Evolutionary conservation across 305 asterid species (phyloP).

Genomic region (Euphrasia arctica): DNA sequence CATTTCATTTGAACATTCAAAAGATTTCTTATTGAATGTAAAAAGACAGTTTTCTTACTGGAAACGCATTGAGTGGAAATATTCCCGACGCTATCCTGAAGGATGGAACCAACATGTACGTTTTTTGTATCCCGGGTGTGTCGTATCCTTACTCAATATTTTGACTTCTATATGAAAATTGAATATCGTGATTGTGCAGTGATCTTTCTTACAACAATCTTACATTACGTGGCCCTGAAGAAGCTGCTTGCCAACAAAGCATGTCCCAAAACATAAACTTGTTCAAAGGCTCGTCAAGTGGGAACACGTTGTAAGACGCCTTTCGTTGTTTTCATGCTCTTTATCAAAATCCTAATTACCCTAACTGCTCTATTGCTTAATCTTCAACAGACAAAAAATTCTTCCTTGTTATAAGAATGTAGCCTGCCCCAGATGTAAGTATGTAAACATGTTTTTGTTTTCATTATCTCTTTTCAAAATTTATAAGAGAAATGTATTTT

Average conservation of each 20-base stretch:
- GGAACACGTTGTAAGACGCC: conserved; percentile 47
- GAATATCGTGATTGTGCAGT: conserved; percentile 34
- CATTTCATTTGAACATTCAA: no score
- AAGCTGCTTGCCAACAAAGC: conserved; percentile 58
- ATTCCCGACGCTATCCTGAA: conserved; percentile 63
- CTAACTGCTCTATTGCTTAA: conserved; percentile 24
- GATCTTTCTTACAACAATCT: conserved; percentile 90
- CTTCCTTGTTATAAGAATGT: conserved; percentile 44
- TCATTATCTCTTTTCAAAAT: no score
- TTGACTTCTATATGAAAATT: neutral
- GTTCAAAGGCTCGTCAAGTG: conserved; percentile 59
- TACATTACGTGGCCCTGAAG: conserved; percentile 62
- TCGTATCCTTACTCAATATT: neutral
- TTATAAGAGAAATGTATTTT: neutral
- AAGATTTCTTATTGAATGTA: no score
- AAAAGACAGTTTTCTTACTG: conserved; percentile 49
- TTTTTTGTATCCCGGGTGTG: conserved; percentile 13
- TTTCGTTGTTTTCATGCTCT: neutral
- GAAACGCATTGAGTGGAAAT: conserved; percentile 66
- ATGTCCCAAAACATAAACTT: conserved; percentile 55
- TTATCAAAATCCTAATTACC: neutral
- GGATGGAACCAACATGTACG: conserved; percentile 64
- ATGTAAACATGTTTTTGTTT: neutral
- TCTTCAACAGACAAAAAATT: conserved; percentile 41
- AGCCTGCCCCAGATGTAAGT: conserved; percentile 49